These are phyloP conservation scores for Elasticomyces elasticus DNA, from an alignment of 495 filamentous ascomycete species.

Conservation along the genomic window DNA sequence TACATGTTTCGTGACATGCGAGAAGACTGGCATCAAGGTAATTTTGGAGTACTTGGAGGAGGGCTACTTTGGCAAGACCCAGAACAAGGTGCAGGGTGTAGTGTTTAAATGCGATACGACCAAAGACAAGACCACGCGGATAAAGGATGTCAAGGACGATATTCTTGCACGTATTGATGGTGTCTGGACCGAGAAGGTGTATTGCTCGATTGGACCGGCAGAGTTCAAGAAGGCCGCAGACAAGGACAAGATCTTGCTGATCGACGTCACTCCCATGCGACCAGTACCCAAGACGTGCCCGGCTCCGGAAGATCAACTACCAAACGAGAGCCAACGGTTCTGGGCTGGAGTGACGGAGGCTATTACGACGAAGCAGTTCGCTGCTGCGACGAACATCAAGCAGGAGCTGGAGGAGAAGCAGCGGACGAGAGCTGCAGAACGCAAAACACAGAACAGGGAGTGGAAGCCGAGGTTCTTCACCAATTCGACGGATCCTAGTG, in stretches of 20 bases:
- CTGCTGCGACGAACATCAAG: conserved; percentile 75
- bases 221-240: conserved; percentile 35
- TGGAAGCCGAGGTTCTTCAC: conserved; percentile 92
- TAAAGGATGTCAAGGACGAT: conserved; percentile 80
- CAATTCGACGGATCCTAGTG: conserved; percentile 57
- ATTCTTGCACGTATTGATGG: conserved; percentile 76
- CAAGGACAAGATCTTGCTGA: conserved; percentile 43
- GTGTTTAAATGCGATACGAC: conserved; percentile 66
- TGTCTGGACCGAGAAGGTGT: conserved; percentile 67
- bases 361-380: conserved; percentile 75
- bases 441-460: conserved; percentile 51
- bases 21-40: conserved; percentile 76
- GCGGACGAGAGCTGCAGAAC: conserved; percentile 68
- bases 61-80: conserved; percentile 83
- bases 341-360: conserved; percentile 81
- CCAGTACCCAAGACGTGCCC: conserved; percentile 70
- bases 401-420: conserved; percentile 87
- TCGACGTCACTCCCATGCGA: conserved; percentile 72
- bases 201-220: conserved; percentile 42
- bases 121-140: conserved; percentile 63
- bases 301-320: conserved; percentile 62
- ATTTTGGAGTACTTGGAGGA: conserved; percentile 91
- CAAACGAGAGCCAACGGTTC: conserved; percentile 82
- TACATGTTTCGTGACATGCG: conserved; percentile 73
- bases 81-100: conserved; percentile 84